Percentiles rank a stretch among this genome's conserved stretches.
Conservation (phyloP, 345 rosid species). For the Murraya paniculata region DNA sequence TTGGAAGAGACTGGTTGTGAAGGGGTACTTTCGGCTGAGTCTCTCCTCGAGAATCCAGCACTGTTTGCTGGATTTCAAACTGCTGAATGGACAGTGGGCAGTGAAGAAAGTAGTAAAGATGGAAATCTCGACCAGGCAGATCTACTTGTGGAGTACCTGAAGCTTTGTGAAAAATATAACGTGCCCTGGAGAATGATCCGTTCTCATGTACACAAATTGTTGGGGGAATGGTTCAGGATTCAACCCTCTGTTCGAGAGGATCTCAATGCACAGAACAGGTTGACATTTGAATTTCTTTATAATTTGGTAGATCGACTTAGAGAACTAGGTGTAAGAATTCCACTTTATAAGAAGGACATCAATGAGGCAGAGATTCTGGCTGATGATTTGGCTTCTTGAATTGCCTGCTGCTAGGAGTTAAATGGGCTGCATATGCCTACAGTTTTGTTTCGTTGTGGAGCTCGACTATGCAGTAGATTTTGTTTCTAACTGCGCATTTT, state of each 20-base stretch:
- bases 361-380: constrained; percentile 5
- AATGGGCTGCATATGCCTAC: background rate
- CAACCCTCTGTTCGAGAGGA: constrained; percentile 79
- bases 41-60: constrained; percentile 94
- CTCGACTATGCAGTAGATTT: background rate
- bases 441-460: background rate
- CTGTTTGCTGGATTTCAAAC: constrained; percentile 81
- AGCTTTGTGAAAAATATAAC: constrained; percentile 80
- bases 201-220: constrained; percentile 81
- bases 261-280: constrained; percentile 61
- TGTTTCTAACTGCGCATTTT: background rate
- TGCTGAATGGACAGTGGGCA: constrained; percentile 50
- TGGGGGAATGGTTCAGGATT: constrained; percentile 82
- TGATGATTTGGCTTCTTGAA: constrained; percentile 20
- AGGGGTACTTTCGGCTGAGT: constrained; percentile 94
- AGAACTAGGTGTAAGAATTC: constrained; percentile 60
- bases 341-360: constrained; percentile 55
- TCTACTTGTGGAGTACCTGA: constrained; percentile 67
- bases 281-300: constrained; percentile 81
- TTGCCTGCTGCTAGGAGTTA: background rate
- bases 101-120: constrained; percentile 40
- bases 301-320: constrained; percentile 61
- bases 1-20: constrained; percentile 74
- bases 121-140: constrained; percentile 80
- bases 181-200: constrained; percentile 97